Percentiles rank a stretch among this genome's conserved stretches.
Conservation (phyloP, 805 yeast genomes). For the Zygosaccharomyces rouxii region DNA sequence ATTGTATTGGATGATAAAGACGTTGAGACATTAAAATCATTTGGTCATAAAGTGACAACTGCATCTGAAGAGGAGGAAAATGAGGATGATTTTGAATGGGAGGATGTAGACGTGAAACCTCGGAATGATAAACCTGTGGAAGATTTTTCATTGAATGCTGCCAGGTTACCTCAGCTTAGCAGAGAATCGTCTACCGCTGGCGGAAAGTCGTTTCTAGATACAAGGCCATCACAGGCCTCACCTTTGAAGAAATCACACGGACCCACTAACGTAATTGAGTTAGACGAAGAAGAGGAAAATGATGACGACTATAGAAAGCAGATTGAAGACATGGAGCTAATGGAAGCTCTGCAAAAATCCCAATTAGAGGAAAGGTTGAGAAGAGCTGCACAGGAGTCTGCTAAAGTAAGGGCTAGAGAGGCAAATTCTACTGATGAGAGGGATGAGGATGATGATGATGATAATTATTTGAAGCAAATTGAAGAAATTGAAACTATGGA, state of each 20-base stretch:
- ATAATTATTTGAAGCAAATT: slow-evolving; percentile 25
- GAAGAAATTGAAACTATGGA: slow-evolving; percentile 38
- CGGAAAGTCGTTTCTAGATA: slow-evolving; percentile 32
- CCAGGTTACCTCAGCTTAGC: slow-evolving; percentile 36
- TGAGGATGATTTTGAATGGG: slow-evolving; percentile 53
- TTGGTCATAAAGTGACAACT: slow-evolving; percentile 1
- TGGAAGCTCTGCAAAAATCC: slow-evolving; percentile 1
- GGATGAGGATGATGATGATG: slow-evolving; percentile 17
- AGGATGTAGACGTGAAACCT: slow-evolving; percentile 52
- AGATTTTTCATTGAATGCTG: slow-evolving; percentile 41
- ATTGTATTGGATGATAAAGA: slow-evolving; percentile 44
- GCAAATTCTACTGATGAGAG: slow-evolving; percentile 14
- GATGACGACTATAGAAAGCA: slow-evolving; percentile 1
- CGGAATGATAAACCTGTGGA: slow-evolving; percentile 23
- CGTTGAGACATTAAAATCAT: slow-evolving; percentile 6
- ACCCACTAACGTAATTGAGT: slow-evolving; percentile 3
- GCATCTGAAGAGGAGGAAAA: slow-evolving; percentile 24
- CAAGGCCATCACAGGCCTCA: slow-evolving; percentile 21
- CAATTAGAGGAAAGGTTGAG: not conserved
- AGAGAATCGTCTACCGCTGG: slow-evolving; percentile 20
- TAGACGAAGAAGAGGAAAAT: slow-evolving; percentile 9
- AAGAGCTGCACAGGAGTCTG: slow-evolving; percentile 1
- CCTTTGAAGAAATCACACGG: slow-evolving; percentile 16
- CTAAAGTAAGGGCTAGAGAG: slow-evolving; percentile 5
- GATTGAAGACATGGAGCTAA: slow-evolving; percentile 16